phyloP scores from a whole-genome alignment of 805 yeast genomes.

The Kuraishia borneana region DNA sequence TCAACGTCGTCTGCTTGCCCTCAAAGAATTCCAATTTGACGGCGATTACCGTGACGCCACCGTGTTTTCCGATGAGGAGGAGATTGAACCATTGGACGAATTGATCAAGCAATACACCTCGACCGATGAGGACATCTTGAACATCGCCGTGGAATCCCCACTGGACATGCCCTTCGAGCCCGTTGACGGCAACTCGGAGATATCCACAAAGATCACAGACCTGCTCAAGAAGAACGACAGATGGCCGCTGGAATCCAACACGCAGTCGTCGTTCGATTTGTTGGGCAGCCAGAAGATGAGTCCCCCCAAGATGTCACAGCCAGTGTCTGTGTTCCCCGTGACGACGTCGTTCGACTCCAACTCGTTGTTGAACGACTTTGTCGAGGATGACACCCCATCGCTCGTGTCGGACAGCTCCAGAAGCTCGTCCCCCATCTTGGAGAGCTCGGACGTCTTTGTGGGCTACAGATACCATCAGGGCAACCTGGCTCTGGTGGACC shows the following conservation, averaged over 20 bases:
- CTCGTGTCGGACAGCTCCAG: constrained; percentile 1
- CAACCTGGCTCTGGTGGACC: constrained; percentile 15
- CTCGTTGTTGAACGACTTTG: not conserved
- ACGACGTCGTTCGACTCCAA: not conserved
- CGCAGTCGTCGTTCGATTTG: not conserved
- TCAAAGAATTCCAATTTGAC: not conserved
- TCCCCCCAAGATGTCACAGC: not conserved
- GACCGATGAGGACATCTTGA: not conserved
- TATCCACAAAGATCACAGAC: not conserved
- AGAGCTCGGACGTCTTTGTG: not conserved
- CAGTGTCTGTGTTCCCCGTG: not conserved
- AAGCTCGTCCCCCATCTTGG: not conserved
- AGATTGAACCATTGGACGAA: not conserved
- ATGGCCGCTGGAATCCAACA: not conserved
- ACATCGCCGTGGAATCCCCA: not conserved
- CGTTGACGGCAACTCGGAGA: not conserved
- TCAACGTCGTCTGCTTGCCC: not conserved
- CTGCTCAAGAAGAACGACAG: constrained; percentile 1
- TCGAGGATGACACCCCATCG: not conserved
- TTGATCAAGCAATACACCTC: not conserved
- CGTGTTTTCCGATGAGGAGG: constrained; percentile 1
- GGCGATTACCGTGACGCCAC: not conserved
- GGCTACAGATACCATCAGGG: constrained; percentile 17
- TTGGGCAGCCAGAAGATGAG: not conserved
- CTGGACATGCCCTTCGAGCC: not conserved